Percentiles rank a stretch among this genome's conserved stretches.
These are phyloP conservation scores for Penicillium sp. DNA, from an alignment of 2,329 filamentous ascomycete genomes.

Conservation along the genomic window DNA sequence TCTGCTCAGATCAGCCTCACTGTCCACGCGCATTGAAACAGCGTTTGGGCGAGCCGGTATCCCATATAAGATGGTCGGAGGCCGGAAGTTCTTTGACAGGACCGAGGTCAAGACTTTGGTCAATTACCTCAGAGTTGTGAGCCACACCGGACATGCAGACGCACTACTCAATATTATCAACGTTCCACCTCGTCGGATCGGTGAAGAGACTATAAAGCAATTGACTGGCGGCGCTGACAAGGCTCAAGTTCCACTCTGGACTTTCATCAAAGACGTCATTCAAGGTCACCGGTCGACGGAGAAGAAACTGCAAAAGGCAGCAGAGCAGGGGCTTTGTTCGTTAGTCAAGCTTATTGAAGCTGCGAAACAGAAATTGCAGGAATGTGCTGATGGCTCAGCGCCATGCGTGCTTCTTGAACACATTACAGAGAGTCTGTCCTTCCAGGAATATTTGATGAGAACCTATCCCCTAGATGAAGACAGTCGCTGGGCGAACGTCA, in stretches of 20 bases:
- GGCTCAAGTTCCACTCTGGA: slow-evolving; percentile 70
- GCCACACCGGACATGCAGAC: slow-evolving; percentile 83
- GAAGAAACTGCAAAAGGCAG: slow-evolving; percentile 55
- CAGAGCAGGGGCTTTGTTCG: slow-evolving; percentile 56
- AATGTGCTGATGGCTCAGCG: slow-evolving; percentile 39
- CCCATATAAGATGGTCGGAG: slow-evolving; percentile 89
- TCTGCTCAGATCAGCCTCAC: slow-evolving; percentile 75
- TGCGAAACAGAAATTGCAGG: slow-evolving; percentile 54
- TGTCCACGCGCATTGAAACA: slow-evolving; percentile 83
- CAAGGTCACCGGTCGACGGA: slow-evolving; percentile 52
- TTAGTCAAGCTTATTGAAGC: slow-evolving; percentile 62
- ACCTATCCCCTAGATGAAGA: slow-evolving; percentile 73
- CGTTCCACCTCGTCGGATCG: slow-evolving; percentile 74
- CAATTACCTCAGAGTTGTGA: slow-evolving; percentile 83
- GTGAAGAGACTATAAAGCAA: slow-evolving; percentile 71
- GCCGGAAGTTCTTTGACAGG: slow-evolving; percentile 87
- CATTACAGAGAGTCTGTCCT: slow-evolving; percentile 64
- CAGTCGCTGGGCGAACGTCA: slow-evolving; percentile 79
- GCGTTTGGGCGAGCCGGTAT: slow-evolving; percentile 77
- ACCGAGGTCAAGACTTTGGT: slow-evolving; percentile 82
- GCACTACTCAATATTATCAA: slow-evolving; percentile 82
- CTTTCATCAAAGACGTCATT: slow-evolving; percentile 60
- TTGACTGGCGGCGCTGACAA: slow-evolving; percentile 75
- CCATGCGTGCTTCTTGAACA: slow-evolving; percentile 54
- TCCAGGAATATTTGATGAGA: slow-evolving; percentile 70